Evolutionary conservation across 768 basidiomycete genomes (phyloP), one percentile per base, ranked within the genome.

Genomic region (Boletus subparvulus): DNA sequence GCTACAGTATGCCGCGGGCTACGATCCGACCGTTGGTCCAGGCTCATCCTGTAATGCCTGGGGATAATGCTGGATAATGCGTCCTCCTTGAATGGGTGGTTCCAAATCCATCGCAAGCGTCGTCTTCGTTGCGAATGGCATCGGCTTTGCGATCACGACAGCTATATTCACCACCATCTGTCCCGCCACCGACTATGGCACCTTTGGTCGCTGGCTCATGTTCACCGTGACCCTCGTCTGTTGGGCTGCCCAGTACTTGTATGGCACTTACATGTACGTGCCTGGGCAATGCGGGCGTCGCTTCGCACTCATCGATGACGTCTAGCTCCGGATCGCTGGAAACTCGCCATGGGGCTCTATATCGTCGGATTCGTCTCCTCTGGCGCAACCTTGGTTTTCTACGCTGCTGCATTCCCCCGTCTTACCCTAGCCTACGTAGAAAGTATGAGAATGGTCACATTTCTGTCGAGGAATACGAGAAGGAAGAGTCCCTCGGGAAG

Each of bases 361-460:
- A 89, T 93, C 79, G 73, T 90, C 30, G 85, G 88, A 9, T 92
- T 88, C 73, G 83, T 91, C 47, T 79, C 84, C 1, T 92, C 90
- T 58, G 89, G 89, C 1, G 90, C 89, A 4, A 90, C 90, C 0
- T 79, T 91, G 11, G 88, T 92, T 0, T 93, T 93, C 70, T 93
- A 86, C 61, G 83, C 86, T 0, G 90, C 90, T 0, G 62, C 82
- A 16, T 92, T 93, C 67, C 92, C 92, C 2, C 84, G 89, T 9
- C 80, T 94, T 2, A 90, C 92, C 0, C 81, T 13, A 69, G 69
- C 2, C 70, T 91, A 4, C 75, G 78, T 36, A 79, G 79, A 47
- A 80, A 77, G 61, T 84, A 80, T 52, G 84, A 86, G 47, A 75
- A 74, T 0, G 86, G 87, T 0, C 81, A 86, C 56, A 83, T 86